A percentile compares a stretch with the other conserved stretches of the same genome.
phyloP scores from a whole-genome alignment of 805 yeast genomes.

The Yamadazyma phyllophila region DNA sequence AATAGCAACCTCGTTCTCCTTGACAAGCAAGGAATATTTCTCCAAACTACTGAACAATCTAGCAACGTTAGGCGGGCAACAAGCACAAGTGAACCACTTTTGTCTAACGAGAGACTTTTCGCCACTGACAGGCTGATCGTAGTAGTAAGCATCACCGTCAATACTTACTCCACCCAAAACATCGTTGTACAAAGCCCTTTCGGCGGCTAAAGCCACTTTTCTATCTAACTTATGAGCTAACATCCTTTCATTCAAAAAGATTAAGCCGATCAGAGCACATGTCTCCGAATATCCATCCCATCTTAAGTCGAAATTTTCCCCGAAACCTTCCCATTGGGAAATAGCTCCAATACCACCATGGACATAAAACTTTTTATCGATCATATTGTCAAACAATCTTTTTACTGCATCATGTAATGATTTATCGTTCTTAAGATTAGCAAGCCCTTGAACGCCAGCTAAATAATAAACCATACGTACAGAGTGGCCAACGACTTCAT shows the following conservation, averaged over 20 bases:
- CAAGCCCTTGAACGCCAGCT: constrained; percentile 21
- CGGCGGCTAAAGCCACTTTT: constrained; percentile 18
- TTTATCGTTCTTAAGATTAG: constrained; percentile 15
- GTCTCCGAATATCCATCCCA: constrained; percentile 24
- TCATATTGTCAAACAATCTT: constrained; percentile 18
- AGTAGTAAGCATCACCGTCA: constrained; percentile 20
- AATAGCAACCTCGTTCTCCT: constrained; percentile 12
- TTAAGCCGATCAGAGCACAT: constrained; percentile 23
- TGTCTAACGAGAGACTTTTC: constrained; percentile 12
- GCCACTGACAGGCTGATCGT: constrained; percentile 20
- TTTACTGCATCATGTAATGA: constrained; percentile 13
- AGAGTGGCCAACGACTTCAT: constrained; percentile 21
- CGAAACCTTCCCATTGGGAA: constrained; percentile 23
- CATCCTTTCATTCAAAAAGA: constrained; percentile 18
- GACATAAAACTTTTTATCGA: constrained; percentile 19
- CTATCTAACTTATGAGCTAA: constrained; percentile 13
- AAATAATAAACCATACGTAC: constrained; percentile 20
- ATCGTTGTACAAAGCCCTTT: constrained; percentile 20
- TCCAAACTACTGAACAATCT: constrained; percentile 21
- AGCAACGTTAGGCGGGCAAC: constrained; percentile 27
- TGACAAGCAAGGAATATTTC: constrained; percentile 13
- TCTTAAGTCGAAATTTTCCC: constrained; percentile 19
- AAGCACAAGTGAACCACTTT: constrained; percentile 19
- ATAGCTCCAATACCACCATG: constrained; percentile 25
- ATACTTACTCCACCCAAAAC: constrained; percentile 23